A percentile compares a stretch with the other conserved stretches of the same genome.
Conservation (phyloP, 2,329 filamentous ascomycete genomes). For the Talaromyces sp. region DNA sequence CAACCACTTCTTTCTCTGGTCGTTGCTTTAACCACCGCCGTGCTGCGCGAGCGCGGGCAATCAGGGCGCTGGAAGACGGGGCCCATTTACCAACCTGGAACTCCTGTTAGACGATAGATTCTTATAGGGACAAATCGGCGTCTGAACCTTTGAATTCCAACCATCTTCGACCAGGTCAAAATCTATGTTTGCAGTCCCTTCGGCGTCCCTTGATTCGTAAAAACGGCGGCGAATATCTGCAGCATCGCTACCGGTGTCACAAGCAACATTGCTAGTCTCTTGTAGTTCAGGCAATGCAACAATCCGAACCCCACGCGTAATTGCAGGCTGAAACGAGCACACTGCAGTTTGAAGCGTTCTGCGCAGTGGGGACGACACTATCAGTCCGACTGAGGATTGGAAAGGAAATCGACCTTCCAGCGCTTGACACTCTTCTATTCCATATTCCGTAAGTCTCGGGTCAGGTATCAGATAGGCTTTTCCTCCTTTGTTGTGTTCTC, state of each 20-base stretch:
- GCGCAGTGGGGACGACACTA: slow-evolving; percentile 12
- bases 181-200: slow-evolving; percentile 2
- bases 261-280: slow-evolving; percentile 12
- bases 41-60: slow-evolving; percentile 10
- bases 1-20: slow-evolving; percentile 14
- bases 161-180: slow-evolving; percentile 6
- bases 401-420: slow-evolving; percentile 9
- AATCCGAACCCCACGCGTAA: slow-evolving; percentile 9
- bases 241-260: slow-evolving; percentile 12
- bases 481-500: slow-evolving; percentile 13
- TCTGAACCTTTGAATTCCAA: slow-evolving; percentile 11
- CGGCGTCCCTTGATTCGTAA: not conserved
- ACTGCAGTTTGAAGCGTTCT: slow-evolving; percentile 12
- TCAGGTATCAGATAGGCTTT: slow-evolving; percentile 13
- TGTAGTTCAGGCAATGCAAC: slow-evolving; percentile 13
- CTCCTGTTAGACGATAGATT: not conserved
- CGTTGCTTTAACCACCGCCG: slow-evolving; percentile 13
- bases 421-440: slow-evolving; percentile 8
- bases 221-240: slow-evolving; percentile 9
- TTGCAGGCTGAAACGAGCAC: slow-evolving; percentile 11
- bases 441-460: slow-evolving; percentile 6
- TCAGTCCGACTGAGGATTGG: slow-evolving; percentile 10
- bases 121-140: not conserved
- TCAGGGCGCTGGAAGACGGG: slow-evolving; percentile 9
- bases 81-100: slow-evolving; percentile 10